phyloP scores from a whole-genome alignment of 345 rosid species.

The Viola odorata region DNA sequence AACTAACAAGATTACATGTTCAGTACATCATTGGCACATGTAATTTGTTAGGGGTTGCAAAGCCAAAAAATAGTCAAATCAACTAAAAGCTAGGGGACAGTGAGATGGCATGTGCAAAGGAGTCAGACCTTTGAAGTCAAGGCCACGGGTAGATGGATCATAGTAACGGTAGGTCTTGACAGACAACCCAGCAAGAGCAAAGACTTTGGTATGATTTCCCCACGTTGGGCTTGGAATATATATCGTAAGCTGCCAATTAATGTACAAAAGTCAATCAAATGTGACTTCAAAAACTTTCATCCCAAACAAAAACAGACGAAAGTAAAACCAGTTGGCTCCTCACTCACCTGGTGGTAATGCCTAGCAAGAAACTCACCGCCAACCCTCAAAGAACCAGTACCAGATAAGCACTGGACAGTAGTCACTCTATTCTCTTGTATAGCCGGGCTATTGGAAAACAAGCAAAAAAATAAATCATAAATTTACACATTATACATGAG shows the following conservation, averaged over 20 bases:
- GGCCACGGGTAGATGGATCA: conserved; percentile 75
- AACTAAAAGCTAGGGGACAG: too few relatives aligned
- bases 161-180: conserved; percentile 76
- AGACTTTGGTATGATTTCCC: conserved; percentile 80
- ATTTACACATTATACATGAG: too few relatives aligned
- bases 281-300: neutral
- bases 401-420: conserved; percentile 90
- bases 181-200: conserved; percentile 60
- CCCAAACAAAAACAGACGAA: neutral
- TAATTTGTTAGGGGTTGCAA: too few relatives aligned
- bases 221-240: conserved; percentile 80
- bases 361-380: conserved; percentile 87
- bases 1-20: too few relatives aligned
- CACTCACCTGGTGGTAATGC: conserved; percentile 67
- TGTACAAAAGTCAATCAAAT: conserved; percentile 6
- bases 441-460: conserved; percentile 55
- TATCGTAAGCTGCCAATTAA: conserved; percentile 47
- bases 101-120: neutral
- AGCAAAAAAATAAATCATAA: neutral
- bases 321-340: neutral
- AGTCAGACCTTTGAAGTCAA: conserved; percentile 59
- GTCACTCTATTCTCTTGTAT: conserved; percentile 69
- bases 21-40: too few relatives aligned
- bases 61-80: too few relatives aligned
- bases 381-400: conserved; percentile 95